Percentiles rank a stretch among this genome's conserved stretches.
Conservation (phyloP, 139 green algal species). For the Volvox reticuliferus region DNA sequence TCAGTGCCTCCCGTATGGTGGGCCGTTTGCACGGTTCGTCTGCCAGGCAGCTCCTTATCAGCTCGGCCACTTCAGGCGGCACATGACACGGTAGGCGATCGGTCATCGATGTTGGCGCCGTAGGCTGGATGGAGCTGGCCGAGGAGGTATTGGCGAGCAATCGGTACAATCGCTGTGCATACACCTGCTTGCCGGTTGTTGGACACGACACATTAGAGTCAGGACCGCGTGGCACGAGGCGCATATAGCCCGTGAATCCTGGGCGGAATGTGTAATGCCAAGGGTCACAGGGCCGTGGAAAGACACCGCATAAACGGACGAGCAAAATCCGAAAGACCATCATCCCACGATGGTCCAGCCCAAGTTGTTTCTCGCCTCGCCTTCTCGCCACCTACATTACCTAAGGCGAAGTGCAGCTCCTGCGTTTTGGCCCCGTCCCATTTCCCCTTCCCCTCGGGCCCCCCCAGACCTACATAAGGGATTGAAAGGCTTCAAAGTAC, state of each 20-base stretch:
- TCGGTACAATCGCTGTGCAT: neutral
- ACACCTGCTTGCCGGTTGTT: neutral
- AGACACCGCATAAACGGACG: too few relatives aligned
- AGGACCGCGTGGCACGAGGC: neutral
- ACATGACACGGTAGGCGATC: neutral
- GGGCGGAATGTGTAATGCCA: neutral
- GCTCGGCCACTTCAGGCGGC: neutral
- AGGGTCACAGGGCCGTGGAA: too few relatives aligned
- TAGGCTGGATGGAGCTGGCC: neutral
- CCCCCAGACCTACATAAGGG: too few relatives aligned
- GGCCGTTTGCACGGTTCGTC: neutral
- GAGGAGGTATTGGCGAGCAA: too few relatives aligned
- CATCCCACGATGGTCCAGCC: too few relatives aligned
- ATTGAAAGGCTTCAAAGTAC: too few relatives aligned
- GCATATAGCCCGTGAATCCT: neutral
- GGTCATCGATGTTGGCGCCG: neutral
- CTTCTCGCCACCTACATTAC: too few relatives aligned
- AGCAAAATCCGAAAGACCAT: too few relatives aligned
- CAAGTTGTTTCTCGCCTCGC: too few relatives aligned
- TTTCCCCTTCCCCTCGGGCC: too few relatives aligned
- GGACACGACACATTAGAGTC: neutral
- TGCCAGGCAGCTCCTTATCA: constrained; percentile 20
- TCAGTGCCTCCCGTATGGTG: neutral
- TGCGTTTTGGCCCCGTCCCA: too few relatives aligned
- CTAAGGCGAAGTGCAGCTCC: too few relatives aligned